Evolutionary conservation across 805 yeast species (phyloP), one percentile per base, ranked within the genome.

Genomic region (Saturnispora silvae): DNA sequence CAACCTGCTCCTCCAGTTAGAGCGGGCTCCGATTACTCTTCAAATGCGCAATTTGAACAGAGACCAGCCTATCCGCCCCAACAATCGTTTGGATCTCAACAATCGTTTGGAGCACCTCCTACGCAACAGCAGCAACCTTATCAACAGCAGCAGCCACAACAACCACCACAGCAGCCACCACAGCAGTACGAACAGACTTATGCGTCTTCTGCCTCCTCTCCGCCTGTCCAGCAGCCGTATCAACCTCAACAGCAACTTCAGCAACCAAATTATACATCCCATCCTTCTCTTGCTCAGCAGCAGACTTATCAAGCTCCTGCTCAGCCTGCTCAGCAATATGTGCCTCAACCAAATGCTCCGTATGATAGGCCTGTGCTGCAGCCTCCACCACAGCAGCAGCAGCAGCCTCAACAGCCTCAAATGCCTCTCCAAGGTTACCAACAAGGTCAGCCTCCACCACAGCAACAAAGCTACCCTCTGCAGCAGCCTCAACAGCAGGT

Each of bases 351-450:
- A n/a, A n/a, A n/a, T n/a, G n/a, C n/a, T n/a, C n/a, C n/a, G n/a
- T n/a, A n/a, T n/a, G n/a, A n/a, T n/a, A n/a, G n/a, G n/a, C n/a
- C n/a, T n/a, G n/a, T n/a, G n/a, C n/a, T n/a, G n/a, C 46, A 30
- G 26, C 47, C 39, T 31, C 31, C 35, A 22, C 34, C 30, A 5
- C 36, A 38, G 20, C 43, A 37, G 10, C 35, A 33, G 13, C 43
- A 36, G 5, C 37, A 16, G n/a, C 38, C 37, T 18, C 37, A 22
- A 23, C 47, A 37, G 28, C 40, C 38, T n/a, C 33, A 22, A 25
- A 42, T 41, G 20, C 51, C 46, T 24, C 35, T 18, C 4, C 47
- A 22, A 8, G 28, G 26, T 35, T 26, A 30, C 23, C 33, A 17
- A 14, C 45, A 30, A 20, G 11, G 15, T 30, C 20, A 20, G 3